Base-by-base conservation (phyloP, 2,329 filamentous ascomycete species). In the Pestalotiopsis sp. region DNA sequence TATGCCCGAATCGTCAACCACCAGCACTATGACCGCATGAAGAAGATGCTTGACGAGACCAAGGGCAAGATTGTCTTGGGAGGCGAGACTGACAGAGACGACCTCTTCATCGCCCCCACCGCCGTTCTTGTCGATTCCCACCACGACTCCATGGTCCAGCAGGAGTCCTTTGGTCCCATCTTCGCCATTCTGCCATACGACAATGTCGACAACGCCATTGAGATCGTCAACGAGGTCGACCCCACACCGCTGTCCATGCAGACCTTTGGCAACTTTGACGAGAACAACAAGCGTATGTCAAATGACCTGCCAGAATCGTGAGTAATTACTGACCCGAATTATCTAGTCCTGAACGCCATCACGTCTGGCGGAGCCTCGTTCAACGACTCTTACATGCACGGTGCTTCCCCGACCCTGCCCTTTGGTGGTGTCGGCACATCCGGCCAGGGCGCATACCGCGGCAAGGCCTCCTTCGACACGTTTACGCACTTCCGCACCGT, bases 161-260 rank as follows among this genome's bases (percentile, higher is more conserved):
- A 97, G 71, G 96, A 99, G 83, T 93, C 91, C 58, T 99, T 99
- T 78, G 96, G 95, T 6, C 96, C 96, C n/a, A 86, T 97, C 69
- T 94, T 97, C 73, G 91, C 93, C 71, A 90, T 98, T 71, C 83
- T 97, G 66, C 87, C 94, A 0, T 91, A 94, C 67, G 88, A 93
- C 72, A 87, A 89, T 74, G 85, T 98, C n/a, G 93, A 97, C 72
- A 89, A 97, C 75, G 95, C 95, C 64, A 94, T 98, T 78, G 86
- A 86, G 52, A 89, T 94, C 72, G 93, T 93, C 70, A 95, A 97
- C 79, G 83, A 88, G 67, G 88, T 98, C 63, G 91, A 97, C 79
- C 87, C 90, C 65, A 98, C 95, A 0, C 95, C 96, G 0, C 85
- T 99, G 55, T 90, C 91, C 11, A 84, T 98, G 59, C 97, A 94